Conservation (phyloP, 192 early-diverging fungal genomes). For the Backusella mclennaniae region DNA sequence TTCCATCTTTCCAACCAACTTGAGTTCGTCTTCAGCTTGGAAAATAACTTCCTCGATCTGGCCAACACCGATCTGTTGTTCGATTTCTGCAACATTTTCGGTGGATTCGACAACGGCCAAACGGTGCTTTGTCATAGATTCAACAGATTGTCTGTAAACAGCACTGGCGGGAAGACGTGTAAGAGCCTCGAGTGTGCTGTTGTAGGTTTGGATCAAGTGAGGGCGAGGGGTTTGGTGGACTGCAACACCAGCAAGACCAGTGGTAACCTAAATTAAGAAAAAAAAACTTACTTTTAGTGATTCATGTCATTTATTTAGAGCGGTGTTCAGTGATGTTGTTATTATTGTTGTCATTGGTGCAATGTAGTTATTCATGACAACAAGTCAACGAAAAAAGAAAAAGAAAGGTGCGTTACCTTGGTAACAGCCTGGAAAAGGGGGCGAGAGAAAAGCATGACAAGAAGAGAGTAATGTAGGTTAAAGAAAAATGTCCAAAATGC, state of each 20-base stretch:
- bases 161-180: constrained; percentile 72
- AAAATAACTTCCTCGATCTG: constrained; percentile 92
- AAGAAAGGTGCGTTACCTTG: constrained; percentile 21
- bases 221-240: constrained; percentile 88
- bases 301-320: not conserved
- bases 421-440: constrained; percentile 35
- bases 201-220: constrained; percentile 81
- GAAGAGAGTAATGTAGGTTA: not conserved
- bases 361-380: not conserved
- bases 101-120: constrained; percentile 72
- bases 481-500: constrained; percentile 9
- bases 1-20: constrained; percentile 77
- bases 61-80: constrained; percentile 71
- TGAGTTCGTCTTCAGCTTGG: constrained; percentile 88
- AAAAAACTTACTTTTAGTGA: not conserved
- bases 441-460: constrained; percentile 33
- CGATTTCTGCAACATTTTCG: constrained; percentile 74
- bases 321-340: not conserved
- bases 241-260: constrained; percentile 81
- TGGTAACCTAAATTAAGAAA: constrained; percentile 47
- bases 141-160: constrained; percentile 81
- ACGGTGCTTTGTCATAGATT: constrained; percentile 74
- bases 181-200: constrained; percentile 69
- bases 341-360: not conserved
- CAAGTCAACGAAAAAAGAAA: not conserved